phyloP scores from a whole-genome alignment of 2,329 filamentous ascomycete species.

The Aspergillus costaricaensis region DNA sequence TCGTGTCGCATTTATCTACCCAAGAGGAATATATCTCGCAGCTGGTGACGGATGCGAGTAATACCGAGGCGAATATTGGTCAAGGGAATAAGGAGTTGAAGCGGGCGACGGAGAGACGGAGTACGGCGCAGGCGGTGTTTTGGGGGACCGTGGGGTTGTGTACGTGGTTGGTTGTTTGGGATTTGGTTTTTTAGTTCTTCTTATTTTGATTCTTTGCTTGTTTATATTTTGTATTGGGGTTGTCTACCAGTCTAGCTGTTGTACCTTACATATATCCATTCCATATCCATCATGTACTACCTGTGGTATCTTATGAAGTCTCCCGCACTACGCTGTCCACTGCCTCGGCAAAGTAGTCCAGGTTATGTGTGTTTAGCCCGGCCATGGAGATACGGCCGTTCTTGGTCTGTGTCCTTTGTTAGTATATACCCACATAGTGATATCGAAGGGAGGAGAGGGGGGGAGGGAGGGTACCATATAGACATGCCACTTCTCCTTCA shows the following conservation, averaged over 20 bases:
- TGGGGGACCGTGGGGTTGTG: constrained; percentile 77
- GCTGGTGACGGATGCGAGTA: constrained; percentile 78
- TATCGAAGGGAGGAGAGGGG: constrained; percentile 3
- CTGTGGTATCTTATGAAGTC: constrained; percentile 26
- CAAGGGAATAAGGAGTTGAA: constrained; percentile 90
- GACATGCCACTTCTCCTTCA: constrained; percentile 53
- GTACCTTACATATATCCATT: not conserved
- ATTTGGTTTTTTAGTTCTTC: constrained; percentile 70
- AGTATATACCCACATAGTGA: not conserved
- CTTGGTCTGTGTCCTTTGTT: constrained; percentile 72
- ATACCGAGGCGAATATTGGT: constrained; percentile 82
- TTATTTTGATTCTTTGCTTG: too few species aligned
- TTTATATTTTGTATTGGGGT: not conserved
- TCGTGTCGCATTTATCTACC: constrained; percentile 79
- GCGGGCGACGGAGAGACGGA: constrained; percentile 71
- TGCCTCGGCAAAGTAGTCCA: constrained; percentile 90
- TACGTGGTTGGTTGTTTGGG: constrained; percentile 74
- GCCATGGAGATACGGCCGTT: constrained; percentile 99
- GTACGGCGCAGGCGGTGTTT: constrained; percentile 75
- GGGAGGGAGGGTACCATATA: constrained; percentile 47
- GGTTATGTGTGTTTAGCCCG: constrained; percentile 87
- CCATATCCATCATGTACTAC: not conserved
- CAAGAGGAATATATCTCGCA: constrained; percentile 90
- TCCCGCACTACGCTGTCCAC: constrained; percentile 76
- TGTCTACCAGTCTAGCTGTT: not conserved